Conservation (phyloP, 73 alveolate species). For the Uronychia binucleata region DNA sequence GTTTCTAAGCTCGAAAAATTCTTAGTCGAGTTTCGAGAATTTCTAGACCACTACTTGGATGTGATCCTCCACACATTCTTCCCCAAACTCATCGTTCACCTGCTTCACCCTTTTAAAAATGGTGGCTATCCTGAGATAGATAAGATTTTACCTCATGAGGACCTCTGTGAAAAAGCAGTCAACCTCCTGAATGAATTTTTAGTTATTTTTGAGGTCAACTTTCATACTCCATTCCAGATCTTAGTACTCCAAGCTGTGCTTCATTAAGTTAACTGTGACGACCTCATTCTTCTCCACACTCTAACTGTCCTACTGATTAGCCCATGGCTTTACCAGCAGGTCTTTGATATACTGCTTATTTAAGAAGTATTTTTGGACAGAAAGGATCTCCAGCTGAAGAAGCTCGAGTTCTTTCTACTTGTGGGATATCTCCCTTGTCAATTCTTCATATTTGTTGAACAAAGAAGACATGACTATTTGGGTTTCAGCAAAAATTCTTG, state of each 20-base stretch:
- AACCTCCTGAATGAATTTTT: not conserved
- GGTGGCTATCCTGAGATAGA: not conserved
- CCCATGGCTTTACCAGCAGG: not conserved
- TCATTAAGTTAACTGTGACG: not conserved
- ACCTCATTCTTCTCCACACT: not conserved
- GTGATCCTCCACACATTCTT: not conserved
- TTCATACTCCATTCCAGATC: not conserved
- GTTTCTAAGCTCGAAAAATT: too few relatives aligned
- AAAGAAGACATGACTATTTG: not conserved
- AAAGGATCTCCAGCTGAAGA: not conserved
- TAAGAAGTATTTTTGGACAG: not conserved
- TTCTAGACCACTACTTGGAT: not conserved
- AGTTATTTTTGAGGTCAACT: not conserved
- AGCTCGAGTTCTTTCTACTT: not conserved
- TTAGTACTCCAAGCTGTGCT: not conserved
- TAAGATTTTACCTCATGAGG: not conserved
- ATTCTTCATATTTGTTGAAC: not conserved
- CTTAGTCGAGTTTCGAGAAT: not conserved
- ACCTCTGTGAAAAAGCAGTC: not conserved
- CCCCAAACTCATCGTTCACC: not conserved
- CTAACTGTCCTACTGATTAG: not conserved
- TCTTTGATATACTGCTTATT: not conserved
- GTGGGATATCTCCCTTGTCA: not conserved
- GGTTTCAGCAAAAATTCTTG: not conserved
- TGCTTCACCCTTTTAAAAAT: not conserved